phyloP scores from a whole-genome alignment of 257 asterid genomes.

The Nicotiana tabacum region DNA sequence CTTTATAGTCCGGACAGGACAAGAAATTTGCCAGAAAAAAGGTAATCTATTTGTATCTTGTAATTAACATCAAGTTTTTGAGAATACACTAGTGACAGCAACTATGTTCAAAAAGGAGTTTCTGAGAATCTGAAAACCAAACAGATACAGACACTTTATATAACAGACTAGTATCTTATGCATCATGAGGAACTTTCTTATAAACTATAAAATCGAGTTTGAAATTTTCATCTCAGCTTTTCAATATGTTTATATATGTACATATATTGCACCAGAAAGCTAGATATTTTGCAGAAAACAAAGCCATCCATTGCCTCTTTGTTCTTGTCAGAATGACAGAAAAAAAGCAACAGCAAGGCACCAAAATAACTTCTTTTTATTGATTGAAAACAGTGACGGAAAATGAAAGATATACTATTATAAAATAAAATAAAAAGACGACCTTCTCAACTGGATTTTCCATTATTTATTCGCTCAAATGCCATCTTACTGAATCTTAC shows the following conservation, averaged over 20 bases:
- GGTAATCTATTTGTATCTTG: too few relatives aligned
- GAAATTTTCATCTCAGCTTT: neutral
- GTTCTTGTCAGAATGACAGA: neutral
- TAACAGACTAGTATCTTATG: neutral
- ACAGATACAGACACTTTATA: neutral
- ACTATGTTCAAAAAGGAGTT: too few relatives aligned
- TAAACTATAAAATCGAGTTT: neutral
- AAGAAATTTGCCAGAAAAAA: too few relatives aligned
- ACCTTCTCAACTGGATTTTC: neutral
- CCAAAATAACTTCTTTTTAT: neutral
- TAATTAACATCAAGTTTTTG: too few relatives aligned
- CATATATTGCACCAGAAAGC: neutral
- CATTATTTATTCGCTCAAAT: too few relatives aligned
- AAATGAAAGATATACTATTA: neutral
- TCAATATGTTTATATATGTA: neutral
- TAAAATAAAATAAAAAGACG: neutral
- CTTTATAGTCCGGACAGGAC: too few relatives aligned
- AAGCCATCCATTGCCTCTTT: neutral
- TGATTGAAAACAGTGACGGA: neutral
- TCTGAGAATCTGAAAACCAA: neutral
- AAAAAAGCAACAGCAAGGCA: neutral
- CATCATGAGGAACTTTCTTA: neutral
- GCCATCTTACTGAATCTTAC: too few relatives aligned
- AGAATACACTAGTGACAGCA: too few relatives aligned
- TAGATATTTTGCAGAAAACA: neutral